Conservation (phyloP, 164 flowering plant species). For the Taxillus chinensis region DNA sequence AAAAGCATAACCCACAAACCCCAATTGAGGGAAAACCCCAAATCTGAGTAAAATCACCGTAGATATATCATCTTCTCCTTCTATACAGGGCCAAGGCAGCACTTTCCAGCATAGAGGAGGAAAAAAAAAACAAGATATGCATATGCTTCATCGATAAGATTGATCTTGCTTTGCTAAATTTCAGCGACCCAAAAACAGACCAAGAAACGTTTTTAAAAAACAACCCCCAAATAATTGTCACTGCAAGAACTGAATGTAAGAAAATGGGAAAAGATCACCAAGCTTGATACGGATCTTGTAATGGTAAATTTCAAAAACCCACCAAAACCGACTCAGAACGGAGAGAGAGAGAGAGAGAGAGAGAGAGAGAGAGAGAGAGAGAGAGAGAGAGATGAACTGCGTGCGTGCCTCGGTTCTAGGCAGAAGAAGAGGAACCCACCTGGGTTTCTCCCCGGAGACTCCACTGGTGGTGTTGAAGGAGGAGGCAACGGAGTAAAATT, state of each 20-base stretch:
- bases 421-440: slow-evolving; percentile 23
- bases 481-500: slow-evolving; percentile 21
- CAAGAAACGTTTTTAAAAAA: neutral
- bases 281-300: too few species aligned
- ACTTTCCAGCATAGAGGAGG: neutral
- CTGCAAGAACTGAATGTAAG: neutral
- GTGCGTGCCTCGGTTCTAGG: too few species aligned
- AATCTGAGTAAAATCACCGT: neutral
- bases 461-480: slow-evolving; percentile 13
- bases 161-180: neutral
- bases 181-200: slow-evolving; percentile 3
- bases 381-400: neutral
- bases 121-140: neutral
- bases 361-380: neutral
- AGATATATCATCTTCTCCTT: neutral
- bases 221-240: slow-evolving; percentile 1
- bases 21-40: neutral
- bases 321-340: neutral
- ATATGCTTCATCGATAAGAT: neutral
- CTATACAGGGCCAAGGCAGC: neutral
- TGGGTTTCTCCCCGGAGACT: slow-evolving; percentile 21
- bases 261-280: too few species aligned
- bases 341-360: neutral
- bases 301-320: too few species aligned
- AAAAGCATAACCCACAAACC: neutral